phyloP scores from a whole-genome alignment of 2,329 filamentous ascomycete species.

The Sporothrix schenckii region DNA sequence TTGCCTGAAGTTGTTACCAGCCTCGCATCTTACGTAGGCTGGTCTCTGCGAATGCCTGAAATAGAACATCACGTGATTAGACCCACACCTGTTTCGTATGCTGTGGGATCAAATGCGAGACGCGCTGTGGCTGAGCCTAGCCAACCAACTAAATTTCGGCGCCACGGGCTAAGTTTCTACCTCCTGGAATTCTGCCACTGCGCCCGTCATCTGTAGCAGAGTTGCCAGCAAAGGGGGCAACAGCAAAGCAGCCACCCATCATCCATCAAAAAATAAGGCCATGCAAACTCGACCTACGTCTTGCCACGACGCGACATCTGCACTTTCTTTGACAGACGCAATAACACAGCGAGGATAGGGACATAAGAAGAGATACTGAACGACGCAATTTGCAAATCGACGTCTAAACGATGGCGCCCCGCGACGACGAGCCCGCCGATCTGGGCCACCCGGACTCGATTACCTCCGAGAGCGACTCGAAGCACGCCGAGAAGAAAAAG shows the following conservation, averaged over 20 bases:
- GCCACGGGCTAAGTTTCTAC: slow-evolving; percentile 24
- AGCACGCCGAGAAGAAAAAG: slow-evolving; percentile 76
- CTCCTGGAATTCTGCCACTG: slow-evolving; percentile 19
- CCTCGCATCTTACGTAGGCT: not conserved
- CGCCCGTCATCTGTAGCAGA: slow-evolving; percentile 14
- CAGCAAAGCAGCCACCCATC: not conserved
- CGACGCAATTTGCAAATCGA: not conserved
- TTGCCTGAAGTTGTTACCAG: not conserved
- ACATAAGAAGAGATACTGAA: not conserved
- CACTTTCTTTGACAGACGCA: not conserved
- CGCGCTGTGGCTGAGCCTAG: slow-evolving; percentile 31
- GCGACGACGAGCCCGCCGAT: slow-evolving; percentile 40
- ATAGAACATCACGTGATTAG: slow-evolving; percentile 24
- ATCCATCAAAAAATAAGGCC: not conserved
- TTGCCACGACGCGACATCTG: slow-evolving; percentile 1
- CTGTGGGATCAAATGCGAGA: not conserved
- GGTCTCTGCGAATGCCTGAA: not conserved
- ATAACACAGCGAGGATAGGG: not conserved
- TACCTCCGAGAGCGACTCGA: slow-evolving; percentile 54
- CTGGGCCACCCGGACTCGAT: slow-evolving; percentile 57
- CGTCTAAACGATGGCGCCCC: slow-evolving; percentile 35
- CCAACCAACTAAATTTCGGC: slow-evolving; percentile 5
- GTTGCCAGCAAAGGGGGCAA: slow-evolving; percentile 1
- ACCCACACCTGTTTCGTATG: slow-evolving; percentile 9
- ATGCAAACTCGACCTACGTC: not conserved